A percentile compares a stretch with the other conserved stretches of the same genome.
phyloP scores from a whole-genome alignment of 805 yeast species.

The Monosporozyma unispora region DNA sequence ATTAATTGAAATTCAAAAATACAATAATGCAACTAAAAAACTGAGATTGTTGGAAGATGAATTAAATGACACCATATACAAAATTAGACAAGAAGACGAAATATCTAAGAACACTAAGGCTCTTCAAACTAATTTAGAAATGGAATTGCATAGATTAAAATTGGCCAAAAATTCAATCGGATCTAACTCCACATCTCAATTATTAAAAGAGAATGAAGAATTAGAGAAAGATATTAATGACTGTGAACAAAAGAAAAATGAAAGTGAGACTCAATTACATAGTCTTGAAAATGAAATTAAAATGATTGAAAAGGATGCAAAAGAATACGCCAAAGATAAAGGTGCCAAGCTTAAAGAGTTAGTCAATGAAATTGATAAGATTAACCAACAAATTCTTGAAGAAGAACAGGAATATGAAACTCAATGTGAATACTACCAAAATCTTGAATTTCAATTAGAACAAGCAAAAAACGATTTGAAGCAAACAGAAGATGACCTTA shows the following conservation, averaged over 20 bases:
- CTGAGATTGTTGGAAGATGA: conserved; percentile 36
- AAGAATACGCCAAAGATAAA: conserved; percentile 71
- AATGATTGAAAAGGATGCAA: conserved; percentile 62
- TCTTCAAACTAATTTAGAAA: conserved; percentile 49
- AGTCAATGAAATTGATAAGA: conserved; percentile 39
- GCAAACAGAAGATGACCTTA: conserved; percentile 35
- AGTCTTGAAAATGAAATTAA: conserved; percentile 4
- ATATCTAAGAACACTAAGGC: conserved; percentile 43
- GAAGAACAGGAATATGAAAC: conserved; percentile 36
- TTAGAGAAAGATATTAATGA: conserved; percentile 33
- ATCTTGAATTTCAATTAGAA: conserved; percentile 59
- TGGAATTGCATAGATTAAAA: conserved; percentile 51
- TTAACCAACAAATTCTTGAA: conserved; percentile 31
- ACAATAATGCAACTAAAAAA: conserved; percentile 38
- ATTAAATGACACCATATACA: conserved; percentile 32
- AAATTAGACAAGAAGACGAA: conserved; percentile 35
- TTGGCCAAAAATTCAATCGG: conserved; percentile 46
- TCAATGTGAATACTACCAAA: conserved; percentile 48
- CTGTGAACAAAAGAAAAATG: conserved; percentile 27
- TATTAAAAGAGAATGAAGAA: conserved; percentile 42
- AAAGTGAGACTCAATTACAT: not conserved
- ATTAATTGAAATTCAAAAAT: conserved; percentile 57
- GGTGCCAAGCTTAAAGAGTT: conserved; percentile 68
- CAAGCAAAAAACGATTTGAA: conserved; percentile 52
- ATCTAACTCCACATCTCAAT: conserved; percentile 46